Evolutionary conservation across 1,284 basidiomycete species (phyloP).

Genomic region (Malassezia japonica): DNA sequence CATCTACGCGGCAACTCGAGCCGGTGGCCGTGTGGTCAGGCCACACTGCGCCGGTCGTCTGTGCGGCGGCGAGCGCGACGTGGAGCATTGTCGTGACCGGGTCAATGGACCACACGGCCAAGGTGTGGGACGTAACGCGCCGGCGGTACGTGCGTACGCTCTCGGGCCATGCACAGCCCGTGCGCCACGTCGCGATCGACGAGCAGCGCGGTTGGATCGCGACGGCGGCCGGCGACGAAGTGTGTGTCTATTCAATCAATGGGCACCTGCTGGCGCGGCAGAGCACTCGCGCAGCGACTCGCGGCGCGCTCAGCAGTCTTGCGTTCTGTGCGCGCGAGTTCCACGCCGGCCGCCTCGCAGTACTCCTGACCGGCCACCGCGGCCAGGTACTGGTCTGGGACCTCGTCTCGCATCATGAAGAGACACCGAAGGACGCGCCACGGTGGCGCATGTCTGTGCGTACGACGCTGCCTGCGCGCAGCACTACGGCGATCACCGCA

Average conservation of each 20-base stretch:
- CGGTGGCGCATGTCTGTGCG: slow-evolving; percentile 10
- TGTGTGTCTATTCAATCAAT: slow-evolving; percentile 73
- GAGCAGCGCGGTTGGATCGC: slow-evolving; percentile 76
- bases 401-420: slow-evolving; percentile 24
- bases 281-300: slow-evolving; percentile 52
- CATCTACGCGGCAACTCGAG: slow-evolving; percentile 11
- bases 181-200: slow-evolving; percentile 67
- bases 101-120: slow-evolving; percentile 70
- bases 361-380: slow-evolving; percentile 41
- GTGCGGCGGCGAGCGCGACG: slow-evolving; percentile 63
- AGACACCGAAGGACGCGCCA: slow-evolving; percentile 6
- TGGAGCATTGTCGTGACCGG: slow-evolving; percentile 81
- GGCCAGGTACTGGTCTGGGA: slow-evolving; percentile 40
- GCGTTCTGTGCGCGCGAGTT: slow-evolving; percentile 68
- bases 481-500: slow-evolving; percentile 20
- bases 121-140: slow-evolving; percentile 82
- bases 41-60: slow-evolving; percentile 53
- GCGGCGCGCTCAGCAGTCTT: slow-evolving; percentile 57
- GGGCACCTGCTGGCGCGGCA: slow-evolving; percentile 61
- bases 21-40: background rate
- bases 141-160: slow-evolving; percentile 32
- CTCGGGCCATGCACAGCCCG: slow-evolving; percentile 50
- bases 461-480: background rate
- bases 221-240: slow-evolving; percentile 60
- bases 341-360: slow-evolving; percentile 27